phyloP scores from a whole-genome alignment of 345 rosid species.

The Citrus reticulata region DNA sequence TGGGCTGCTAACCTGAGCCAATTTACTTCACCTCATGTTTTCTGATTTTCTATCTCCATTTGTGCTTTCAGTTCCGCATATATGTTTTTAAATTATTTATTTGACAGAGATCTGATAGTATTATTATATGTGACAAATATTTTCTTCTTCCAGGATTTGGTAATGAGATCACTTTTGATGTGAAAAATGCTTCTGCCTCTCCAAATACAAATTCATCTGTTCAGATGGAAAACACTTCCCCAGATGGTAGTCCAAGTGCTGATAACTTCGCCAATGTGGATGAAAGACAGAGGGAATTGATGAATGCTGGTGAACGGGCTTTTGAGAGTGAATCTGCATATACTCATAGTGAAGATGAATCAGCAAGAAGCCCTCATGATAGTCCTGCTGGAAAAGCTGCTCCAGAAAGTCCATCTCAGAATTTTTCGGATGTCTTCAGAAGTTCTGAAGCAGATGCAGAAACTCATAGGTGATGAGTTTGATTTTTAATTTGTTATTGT shows the following conservation, averaged over 20 bases:
- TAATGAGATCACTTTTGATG: conserved; percentile 70
- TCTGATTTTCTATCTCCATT: neutral
- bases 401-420: conserved; percentile 61
- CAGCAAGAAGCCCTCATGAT: conserved; percentile 76
- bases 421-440: conserved; percentile 53
- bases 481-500: neutral
- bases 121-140: conserved; percentile 7
- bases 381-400: conserved; percentile 66
- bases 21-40: neutral
- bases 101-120: conserved; percentile 9
- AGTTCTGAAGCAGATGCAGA: conserved; percentile 59
- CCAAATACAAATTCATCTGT: conserved; percentile 35
- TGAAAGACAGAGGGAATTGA: conserved; percentile 42
- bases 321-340: conserved; percentile 59
- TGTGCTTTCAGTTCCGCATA: neutral
- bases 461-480: conserved; percentile 36
- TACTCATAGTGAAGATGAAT: conserved; percentile 75
- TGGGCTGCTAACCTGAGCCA: neutral
- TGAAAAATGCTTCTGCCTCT: conserved; percentile 22
- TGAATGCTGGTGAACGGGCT: conserved; percentile 42
- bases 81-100: neutral
- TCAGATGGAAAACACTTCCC: conserved; percentile 47
- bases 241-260: conserved; percentile 48
- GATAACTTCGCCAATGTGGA: conserved; percentile 48
- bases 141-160: conserved; percentile 63